Base-by-base conservation (phyloP, 768 basidiomycete species). In the Cytidiella melzeri region DNA sequence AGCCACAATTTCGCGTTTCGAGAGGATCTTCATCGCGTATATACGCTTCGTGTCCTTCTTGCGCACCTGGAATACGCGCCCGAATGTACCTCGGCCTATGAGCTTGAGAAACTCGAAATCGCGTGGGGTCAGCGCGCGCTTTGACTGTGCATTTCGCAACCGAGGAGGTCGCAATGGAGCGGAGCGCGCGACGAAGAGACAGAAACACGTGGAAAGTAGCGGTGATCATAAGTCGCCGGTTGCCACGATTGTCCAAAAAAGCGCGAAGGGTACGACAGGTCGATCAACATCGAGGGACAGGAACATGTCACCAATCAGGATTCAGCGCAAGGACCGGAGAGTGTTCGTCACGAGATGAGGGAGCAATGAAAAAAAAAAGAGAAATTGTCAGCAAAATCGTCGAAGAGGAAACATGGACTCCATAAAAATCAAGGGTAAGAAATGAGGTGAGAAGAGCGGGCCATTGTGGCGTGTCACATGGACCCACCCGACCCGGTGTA, bases 91-190 rank as follows among this genome's bases (percentile, higher is more conserved):
- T 43, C 93, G 84, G 50, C 96, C 96, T 68, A 99, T 98, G 50
- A 99, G 87, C 67, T 96, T 96, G 62, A 99, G 83, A 71, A 98
- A 96, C 64, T 98, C 95, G 61, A 99, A 99, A 64, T 97, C 95
- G 63, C 88, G 83, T 25, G 94, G 93, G n/a, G 82, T 87, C 43
- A 97, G 78, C 4, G 88, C 81, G 40, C 83, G 82, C 71, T 88
- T 92, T 41, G 81, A 87, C 90, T 92, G 64, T 27, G n/a, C n/a
- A n/a, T n/a, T n/a, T n/a, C n/a, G n/a, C n/a, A n/a, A n/a, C n/a
- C n/a, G n/a, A n/a, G n/a, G n/a, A n/a, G n/a, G n/a, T n/a, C n/a
- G n/a, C n/a, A n/a, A n/a, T n/a, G n/a, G n/a, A n/a, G n/a, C n/a
- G n/a, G n/a, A n/a, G n/a, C n/a, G n/a, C n/a, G n/a, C n/a, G n/a